Evolutionary conservation across 1,284 basidiomycete species (phyloP).

Genomic region (Acaromyces ingoldii): DNA sequence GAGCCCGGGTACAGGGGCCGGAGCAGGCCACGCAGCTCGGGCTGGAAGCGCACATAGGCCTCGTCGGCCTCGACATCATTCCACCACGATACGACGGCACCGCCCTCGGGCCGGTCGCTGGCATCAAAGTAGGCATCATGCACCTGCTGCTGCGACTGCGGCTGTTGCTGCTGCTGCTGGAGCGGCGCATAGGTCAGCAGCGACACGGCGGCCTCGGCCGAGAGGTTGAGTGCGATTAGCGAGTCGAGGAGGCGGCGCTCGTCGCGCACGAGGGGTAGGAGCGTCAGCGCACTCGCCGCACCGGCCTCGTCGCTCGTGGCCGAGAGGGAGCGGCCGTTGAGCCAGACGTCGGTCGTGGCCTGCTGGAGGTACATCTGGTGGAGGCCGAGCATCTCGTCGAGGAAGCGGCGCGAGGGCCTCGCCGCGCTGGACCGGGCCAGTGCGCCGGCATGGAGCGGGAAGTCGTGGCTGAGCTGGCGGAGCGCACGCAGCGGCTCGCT

Average conservation of each 20-base stretch:
- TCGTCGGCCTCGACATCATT: slow-evolving; percentile 83
- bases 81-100: slow-evolving; percentile 68
- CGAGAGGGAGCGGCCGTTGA: slow-evolving; percentile 32
- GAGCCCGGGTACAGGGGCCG: slow-evolving; percentile 37
- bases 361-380: slow-evolving; percentile 20
- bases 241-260: slow-evolving; percentile 65
- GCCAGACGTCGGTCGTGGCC: slow-evolving; percentile 37
- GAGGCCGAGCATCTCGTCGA: slow-evolving; percentile 18
- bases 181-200: slow-evolving; percentile 62
- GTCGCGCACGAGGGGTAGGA: slow-evolving; percentile 59
- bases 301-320: slow-evolving; percentile 7
- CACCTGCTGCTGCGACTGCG: too few relatives aligned
- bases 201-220: slow-evolving; percentile 63
- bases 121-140: slow-evolving; percentile 45
- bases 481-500: slow-evolving; percentile 40
- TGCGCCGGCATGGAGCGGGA: slow-evolving; percentile 30
- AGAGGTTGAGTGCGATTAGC: slow-evolving; percentile 63
- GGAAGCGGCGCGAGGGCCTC: slow-evolving; percentile 14
- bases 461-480: slow-evolving; percentile 39
- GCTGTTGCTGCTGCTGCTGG: too few relatives aligned
- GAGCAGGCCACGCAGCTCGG: slow-evolving; percentile 7
- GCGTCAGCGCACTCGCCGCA: slow-evolving; percentile 66
- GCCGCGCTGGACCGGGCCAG: slow-evolving; percentile 21
- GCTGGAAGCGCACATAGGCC: slow-evolving; percentile 53
- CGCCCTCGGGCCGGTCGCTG: slow-evolving; percentile 51